Base-by-base conservation (phyloP, 257 asterid species). In the Fraxinus quadrangulata region DNA sequence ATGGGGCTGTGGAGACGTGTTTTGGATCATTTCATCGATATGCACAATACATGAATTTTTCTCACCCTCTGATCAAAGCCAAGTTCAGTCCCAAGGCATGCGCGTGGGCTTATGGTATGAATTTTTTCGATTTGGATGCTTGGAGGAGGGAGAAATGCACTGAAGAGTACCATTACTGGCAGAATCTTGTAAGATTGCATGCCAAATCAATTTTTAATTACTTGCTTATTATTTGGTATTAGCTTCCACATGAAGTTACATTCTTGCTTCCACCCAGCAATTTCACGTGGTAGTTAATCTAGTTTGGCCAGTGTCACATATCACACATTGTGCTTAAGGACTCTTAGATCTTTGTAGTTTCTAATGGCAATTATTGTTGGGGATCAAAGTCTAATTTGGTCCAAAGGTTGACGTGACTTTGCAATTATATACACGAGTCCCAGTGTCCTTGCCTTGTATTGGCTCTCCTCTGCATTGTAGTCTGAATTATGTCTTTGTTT, bases 61-160 rank as follows among this genome's bases (percentile, higher is more conserved):
- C 89, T 40, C 84, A 83, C 71, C 87, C 89, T 73, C 66, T 83
- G 59, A 83, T 86, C 19, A 86, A 76, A 67, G 84, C 77, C 24
- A 78, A 81, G 45, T 81, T 86, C 77, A 83, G 61, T 33, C 87
- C 89, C 5, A 86, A 77, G 47, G 87, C 89, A 47, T 86, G 89
- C 45, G 84, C 87, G 0, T 83, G 86, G 86, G 89, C 84, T 70
- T 86, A 83, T 70, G 89, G 89, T 54, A 86, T 86, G 89, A 86
- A 79, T 34, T 86, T 83, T 77, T 81, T 86, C 71, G 85, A 83
- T 78, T 83, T 83, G 69, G 87, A 81, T 73, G 89, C 87, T 72
- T 83, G 89, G 89, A 81, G 87, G 83, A 83, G 81, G 83, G 86
- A 86, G 75, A 86, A 84, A 77, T 82, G 85, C 31, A 86, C 88